Base-by-base conservation (phyloP, 768 basidiomycete genomes). In the Suillus discolor region DNA sequence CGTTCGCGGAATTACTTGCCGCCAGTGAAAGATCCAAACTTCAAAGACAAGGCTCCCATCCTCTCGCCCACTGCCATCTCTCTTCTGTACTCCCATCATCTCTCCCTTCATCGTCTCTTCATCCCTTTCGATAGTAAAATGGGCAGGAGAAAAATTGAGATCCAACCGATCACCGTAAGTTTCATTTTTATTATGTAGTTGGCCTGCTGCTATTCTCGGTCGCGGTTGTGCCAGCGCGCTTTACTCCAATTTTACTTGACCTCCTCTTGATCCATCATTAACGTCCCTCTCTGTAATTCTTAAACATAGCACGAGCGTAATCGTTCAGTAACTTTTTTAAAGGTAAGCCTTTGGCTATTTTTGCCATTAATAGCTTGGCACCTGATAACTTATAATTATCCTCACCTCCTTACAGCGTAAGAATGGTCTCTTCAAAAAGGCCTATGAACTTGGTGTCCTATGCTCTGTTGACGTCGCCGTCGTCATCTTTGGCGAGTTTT, bases 381-480 rank as follows among this genome's bases (percentile, higher is more conserved):
- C 71, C 62, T 65, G 65, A 64, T 71, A 80, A 78, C 82, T 78
- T 72, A 72, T 77, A 66, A 68, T 72, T 70, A 64, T 70, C 60
- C 62, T 65, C 55, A 61, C 62, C 67, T 63, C 68, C 61, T 62
- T 62, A 54, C 79, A 94, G 93, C 87, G 93, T 71, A 93, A 94
- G 82, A 92, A 92, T 66, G 93, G 92, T 6, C 87, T 94, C 68
- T 94, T 94, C 88, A 93, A 94, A 78, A 94, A 94, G 73, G 92
- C 93, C 0, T 93, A 93, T 73, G 92, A 94, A 78, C 89, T 94
- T 67, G 92, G 92, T n/a, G 92, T 94, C 4, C 85, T 94, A 49
- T 94, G 93, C 75, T 92, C 91, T 16, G 93, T 94, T 70, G 92
- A 94, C 71, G 91, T 94, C 49, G 91, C 91, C 6, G 92, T 94